A percentile compares a stretch with the other conserved stretches of the same genome.
phyloP scores from a whole-genome alignment of 148 eudicot species.

The Rhododendron williamsianum region DNA sequence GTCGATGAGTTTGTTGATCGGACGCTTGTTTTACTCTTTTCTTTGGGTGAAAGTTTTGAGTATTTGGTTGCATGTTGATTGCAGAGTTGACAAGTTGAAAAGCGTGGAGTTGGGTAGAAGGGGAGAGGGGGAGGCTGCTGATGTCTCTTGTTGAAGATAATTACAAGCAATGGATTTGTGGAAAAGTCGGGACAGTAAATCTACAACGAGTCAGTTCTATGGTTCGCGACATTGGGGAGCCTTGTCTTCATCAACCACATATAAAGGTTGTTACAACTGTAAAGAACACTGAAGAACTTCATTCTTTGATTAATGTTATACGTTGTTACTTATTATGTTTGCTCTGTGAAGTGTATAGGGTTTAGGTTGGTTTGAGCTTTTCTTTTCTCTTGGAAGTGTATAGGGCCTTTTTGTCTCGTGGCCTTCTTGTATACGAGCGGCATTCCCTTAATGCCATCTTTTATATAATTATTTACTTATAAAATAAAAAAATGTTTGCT shows the following conservation, averaged over 20 bases:
- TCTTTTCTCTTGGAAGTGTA: too few species aligned
- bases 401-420: too few species aligned
- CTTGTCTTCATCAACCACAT: slow-evolving; percentile 83
- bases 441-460: too few species aligned
- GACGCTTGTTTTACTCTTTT: background rate
- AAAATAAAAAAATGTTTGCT: background rate
- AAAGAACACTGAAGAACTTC: slow-evolving; percentile 21
- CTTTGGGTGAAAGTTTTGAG: slow-evolving; percentile 2
- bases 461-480: too few species aligned
- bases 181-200: slow-evolving; percentile 53
- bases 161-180: slow-evolving; percentile 74
- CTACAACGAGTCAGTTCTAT: slow-evolving; percentile 67
- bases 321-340: background rate
- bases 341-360: background rate
- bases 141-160: slow-evolving; percentile 66
- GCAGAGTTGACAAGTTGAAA: background rate
- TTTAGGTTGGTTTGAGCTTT: too few species aligned
- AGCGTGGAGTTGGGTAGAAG: slow-evolving; percentile 12
- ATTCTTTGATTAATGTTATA: background rate
- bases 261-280: slow-evolving; percentile 68
- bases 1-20: background rate
- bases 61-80: background rate
- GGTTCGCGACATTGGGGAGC: slow-evolving; percentile 92
- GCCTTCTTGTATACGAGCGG: too few species aligned
- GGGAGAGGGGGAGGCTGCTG: slow-evolving; percentile 31